Base-by-base conservation (phyloP, 345 rosid species). In the Gossypium bickii region DNA sequence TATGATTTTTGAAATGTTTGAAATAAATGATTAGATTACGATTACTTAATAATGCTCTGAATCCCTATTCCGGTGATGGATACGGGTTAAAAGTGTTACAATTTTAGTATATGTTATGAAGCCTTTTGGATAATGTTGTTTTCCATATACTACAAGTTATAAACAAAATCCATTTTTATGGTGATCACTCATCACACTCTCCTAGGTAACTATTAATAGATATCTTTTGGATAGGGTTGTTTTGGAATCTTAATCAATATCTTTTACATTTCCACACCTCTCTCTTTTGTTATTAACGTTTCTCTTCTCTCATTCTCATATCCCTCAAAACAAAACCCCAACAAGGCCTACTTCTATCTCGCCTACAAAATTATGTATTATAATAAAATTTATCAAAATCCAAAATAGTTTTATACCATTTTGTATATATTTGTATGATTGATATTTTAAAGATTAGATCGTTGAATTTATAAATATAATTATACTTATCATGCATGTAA, bases 311-410 rank as follows among this genome's bases (percentile, higher is more conserved):
- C 38, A 4, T 34, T 34, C 5, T 43, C 68, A 53, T 70, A 61
- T 76, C 77, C 58, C 18, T 27, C 45, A 34, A 34, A 34, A 71
- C 70, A 67, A 80, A 87, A 83, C 85, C 90, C 86, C 86, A 81
- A 84, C 78, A 58, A 61, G 79, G 41, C 41, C 41, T 34, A 7
- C 1, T 4, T 34, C 38, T 34, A 34, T 34, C 38, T 6, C 38
- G 4, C 38, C 38, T 34, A 4, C 38, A 34, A 34, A 34, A 4
- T 34, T 34, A 34, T 34, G 38, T 34, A 34, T 34, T 34, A 34
- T 34, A 34, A 34, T 34, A 34, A 4, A 34, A 34, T 4, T 34
- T 34, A 34, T 34, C 38, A 34, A 34, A 34, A 4, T 34, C 38
- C 4, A 34, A 34, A 34, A 4, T 34, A 4, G 6, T 34, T 34